phyloP scores from a whole-genome alignment of 116 monocot species.

The Trichopus zeylanicus region DNA sequence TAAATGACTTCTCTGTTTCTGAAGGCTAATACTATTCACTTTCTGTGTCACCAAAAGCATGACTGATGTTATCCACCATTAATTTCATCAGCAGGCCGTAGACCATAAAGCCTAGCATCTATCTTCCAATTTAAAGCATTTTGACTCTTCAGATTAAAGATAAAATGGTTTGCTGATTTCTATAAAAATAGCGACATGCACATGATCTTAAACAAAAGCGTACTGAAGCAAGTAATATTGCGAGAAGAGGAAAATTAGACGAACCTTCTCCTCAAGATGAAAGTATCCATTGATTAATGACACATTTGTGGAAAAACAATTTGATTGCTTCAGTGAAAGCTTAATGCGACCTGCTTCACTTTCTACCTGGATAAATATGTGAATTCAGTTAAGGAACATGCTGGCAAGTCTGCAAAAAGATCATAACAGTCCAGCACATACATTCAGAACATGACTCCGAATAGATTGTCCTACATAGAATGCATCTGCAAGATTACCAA shows the following conservation, averaged over 20 bases:
- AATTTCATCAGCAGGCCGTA: no score
- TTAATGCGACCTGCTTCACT: conserved; percentile 55
- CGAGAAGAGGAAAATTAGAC: conserved; percentile 1
- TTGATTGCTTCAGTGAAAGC: conserved; percentile 79
- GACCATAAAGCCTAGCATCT: no score
- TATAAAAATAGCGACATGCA: background rate
- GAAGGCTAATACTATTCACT: no score
- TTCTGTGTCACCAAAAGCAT: no score
- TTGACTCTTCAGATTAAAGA: no score
- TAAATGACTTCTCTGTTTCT: no score
- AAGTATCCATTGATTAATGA: conserved; percentile 75
- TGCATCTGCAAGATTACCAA: conserved; percentile 44
- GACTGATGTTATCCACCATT: no score
- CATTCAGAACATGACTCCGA: conserved; percentile 59
- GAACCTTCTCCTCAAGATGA: conserved; percentile 78
- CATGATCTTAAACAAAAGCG: background rate
- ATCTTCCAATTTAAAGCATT: no score
- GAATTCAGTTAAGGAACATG: background rate
- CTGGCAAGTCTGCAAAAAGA: background rate
- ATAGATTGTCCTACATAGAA: conserved; percentile 91
- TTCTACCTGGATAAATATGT: conserved; percentile 44
- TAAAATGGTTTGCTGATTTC: no score
- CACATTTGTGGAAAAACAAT: conserved; percentile 70
- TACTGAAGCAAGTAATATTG: background rate
- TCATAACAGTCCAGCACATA: conserved; percentile 9